Percentiles rank a stretch among this genome's conserved stretches.
Evolutionary conservation across 2,329 filamentous ascomycete genomes (phyloP).

Genomic region (Lasiodiplodia sp.): DNA sequence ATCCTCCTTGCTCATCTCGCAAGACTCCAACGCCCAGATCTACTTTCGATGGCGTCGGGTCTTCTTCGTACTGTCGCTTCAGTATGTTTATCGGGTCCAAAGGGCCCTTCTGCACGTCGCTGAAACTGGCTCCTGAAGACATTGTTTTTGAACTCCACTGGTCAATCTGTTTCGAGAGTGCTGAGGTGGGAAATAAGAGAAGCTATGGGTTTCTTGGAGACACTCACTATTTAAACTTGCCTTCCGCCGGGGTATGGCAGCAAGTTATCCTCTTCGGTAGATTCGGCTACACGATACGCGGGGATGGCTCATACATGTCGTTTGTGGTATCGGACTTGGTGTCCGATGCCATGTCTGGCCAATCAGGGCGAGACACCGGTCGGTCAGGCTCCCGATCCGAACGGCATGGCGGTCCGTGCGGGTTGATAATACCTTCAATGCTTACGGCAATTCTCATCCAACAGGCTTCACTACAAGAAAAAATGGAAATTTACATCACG

Average conservation of each 20-base stretch:
- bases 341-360: neutral
- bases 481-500: no score
- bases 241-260: no score
- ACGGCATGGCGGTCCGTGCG: neutral
- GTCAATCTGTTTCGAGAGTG: neutral
- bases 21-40: neutral
- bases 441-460: neutral
- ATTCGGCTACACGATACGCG: no score
- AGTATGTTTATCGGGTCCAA: neutral
- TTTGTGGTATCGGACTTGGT: neutral
- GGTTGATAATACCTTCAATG: neutral
- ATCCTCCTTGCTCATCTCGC: neutral
- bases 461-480: no score
- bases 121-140: neutral
- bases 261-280: neutral
- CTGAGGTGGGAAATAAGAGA: neutral
- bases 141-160: neutral
- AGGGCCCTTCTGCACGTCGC: neutral
- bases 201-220: neutral
- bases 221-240: neutral
- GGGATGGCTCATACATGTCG: no score
- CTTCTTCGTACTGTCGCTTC: neutral
- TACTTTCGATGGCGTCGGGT: neutral
- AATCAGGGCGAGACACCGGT: neutral
- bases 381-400: neutral